phyloP scores from a whole-genome alignment of 352 stramenopile genomes.

The Phytopythium kandeliae region DNA sequence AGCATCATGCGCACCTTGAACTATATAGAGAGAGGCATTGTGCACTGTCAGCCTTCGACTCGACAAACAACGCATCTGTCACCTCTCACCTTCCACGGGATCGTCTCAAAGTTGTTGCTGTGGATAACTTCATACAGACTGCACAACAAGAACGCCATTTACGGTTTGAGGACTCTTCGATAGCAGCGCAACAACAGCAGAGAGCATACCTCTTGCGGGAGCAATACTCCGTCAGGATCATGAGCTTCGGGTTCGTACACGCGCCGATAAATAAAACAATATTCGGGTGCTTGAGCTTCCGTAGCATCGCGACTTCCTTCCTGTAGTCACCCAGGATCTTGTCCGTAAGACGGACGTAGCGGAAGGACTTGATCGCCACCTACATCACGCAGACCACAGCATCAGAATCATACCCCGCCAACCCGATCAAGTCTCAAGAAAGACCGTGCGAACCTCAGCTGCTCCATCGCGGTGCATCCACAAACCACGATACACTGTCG shows the following conservation, averaged over 20 bases:
- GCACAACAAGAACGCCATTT: slow-evolving; percentile 1
- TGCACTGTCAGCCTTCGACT: background rate
- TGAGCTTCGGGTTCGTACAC: slow-evolving; percentile 84
- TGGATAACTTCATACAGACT: slow-evolving; percentile 89
- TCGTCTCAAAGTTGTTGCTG: slow-evolving; percentile 84
- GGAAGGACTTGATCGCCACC: slow-evolving; percentile 83
- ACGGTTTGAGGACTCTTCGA: background rate
- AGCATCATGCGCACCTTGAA: slow-evolving; percentile 91
- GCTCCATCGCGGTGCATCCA: slow-evolving; percentile 84
- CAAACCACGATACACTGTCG: slow-evolving; percentile 82
- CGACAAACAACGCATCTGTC: background rate
- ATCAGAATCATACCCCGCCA: slow-evolving; percentile 8
- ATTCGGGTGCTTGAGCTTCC: slow-evolving; percentile 87
- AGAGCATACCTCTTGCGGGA: slow-evolving; percentile 73
- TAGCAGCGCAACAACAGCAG: background rate
- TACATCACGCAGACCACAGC: background rate
- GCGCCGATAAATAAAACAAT: slow-evolving; percentile 90
- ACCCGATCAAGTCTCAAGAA: background rate
- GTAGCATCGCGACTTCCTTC: slow-evolving; percentile 78
- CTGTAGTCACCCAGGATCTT: slow-evolving; percentile 86
- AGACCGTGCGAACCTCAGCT: slow-evolving; percentile 39
- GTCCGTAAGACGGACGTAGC: slow-evolving; percentile 83
- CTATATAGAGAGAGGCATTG: slow-evolving; percentile 23
- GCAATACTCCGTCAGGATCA: slow-evolving; percentile 89
- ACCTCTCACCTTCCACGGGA: slow-evolving; percentile 76